Percentiles rank a stretch among this genome's conserved stretches.
phyloP scores from a whole-genome alignment of 2,329 filamentous ascomycete genomes.

The Ploettnerulaceae sp. region DNA sequence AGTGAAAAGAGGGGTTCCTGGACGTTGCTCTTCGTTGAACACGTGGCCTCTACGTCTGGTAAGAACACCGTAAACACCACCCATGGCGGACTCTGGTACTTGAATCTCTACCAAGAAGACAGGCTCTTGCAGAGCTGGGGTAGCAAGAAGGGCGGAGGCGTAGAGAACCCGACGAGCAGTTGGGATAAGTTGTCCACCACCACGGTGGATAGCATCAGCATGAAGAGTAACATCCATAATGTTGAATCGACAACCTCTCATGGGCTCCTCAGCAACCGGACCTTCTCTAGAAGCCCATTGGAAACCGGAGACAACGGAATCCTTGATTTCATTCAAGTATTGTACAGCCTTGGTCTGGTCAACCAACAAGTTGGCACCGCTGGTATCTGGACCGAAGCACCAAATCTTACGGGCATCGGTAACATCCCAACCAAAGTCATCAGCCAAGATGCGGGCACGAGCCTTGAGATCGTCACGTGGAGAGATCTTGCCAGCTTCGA shows the following conservation, averaged over 20 bases:
- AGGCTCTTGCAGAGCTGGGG: slow-evolving; percentile 89
- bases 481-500: slow-evolving; percentile 86
- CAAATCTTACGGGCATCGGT: slow-evolving; percentile 99
- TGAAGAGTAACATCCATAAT: slow-evolving; percentile 99
- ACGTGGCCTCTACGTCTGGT: slow-evolving; percentile 98
- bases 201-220: slow-evolving; percentile 99
- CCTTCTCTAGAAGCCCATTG: slow-evolving; percentile 99
- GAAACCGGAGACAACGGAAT: slow-evolving; percentile 99
- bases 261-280: slow-evolving; percentile 95
- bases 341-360: slow-evolving; percentile 99
- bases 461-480: slow-evolving; percentile 99
- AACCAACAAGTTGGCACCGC: slow-evolving; percentile 94
- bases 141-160: slow-evolving; percentile 83
- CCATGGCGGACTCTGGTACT: slow-evolving; percentile 97
- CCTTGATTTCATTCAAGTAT: slow-evolving; percentile 99
- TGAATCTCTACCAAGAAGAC: slow-evolving; percentile 99
- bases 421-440: slow-evolving; percentile 98
- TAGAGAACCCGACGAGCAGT: slow-evolving; percentile 97
- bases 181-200: slow-evolving; percentile 98
- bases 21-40: slow-evolving; percentile 96
- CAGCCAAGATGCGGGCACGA: slow-evolving; percentile 91
- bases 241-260: slow-evolving; percentile 97
- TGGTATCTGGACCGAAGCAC: slow-evolving; percentile 98
- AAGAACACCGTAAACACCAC: slow-evolving; percentile 99
- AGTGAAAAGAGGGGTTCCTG: slow-evolving; percentile 98